A percentile compares a stretch with the other conserved stretches of the same genome.
These are phyloP conservation scores for Marasmius sp. DNA, from an alignment of 1,284 basidiomycete genomes.

Conservation along the genomic window DNA sequence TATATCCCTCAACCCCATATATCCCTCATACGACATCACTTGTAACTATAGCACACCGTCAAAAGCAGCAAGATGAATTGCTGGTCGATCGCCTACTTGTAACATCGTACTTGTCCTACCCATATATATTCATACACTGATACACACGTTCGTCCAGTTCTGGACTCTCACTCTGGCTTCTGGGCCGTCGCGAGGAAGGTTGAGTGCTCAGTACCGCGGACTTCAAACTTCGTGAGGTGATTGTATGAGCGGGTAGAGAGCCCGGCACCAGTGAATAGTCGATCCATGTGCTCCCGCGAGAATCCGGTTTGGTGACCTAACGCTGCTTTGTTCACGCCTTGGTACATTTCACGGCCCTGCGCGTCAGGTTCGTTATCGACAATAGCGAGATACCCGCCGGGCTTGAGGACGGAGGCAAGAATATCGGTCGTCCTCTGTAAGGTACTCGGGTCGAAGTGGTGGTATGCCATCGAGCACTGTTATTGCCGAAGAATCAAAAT, in stretches of 20 bases:
- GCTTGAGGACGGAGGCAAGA: constrained; percentile 57
- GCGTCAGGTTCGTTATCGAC: constrained; percentile 34
- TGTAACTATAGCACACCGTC: no score
- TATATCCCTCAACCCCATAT: no score
- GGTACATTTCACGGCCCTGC: not conserved
- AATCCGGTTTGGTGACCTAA: constrained; percentile 13
- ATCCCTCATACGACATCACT: no score
- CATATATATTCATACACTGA: not conserved
- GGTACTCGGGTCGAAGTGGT: constrained; percentile 52
- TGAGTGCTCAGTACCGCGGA: not conserved
- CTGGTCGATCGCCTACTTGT: no score
- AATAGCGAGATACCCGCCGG: constrained; percentile 59
- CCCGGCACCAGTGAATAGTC: not conserved
- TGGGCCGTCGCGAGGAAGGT: not conserved
- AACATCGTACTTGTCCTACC: not conserved
- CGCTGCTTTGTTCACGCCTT: constrained; percentile 10
- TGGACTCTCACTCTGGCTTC: not conserved
- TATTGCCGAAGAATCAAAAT: not conserved
- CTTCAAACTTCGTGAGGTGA: not conserved
- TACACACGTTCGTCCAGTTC: not conserved
- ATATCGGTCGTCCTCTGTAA: constrained; percentile 48
- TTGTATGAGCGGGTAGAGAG: not conserved
- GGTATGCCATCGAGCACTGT: constrained; percentile 67
- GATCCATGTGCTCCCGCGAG: not conserved
- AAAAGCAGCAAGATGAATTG: no score